Base-by-base conservation (phyloP, 306 rosid genomes). In the Prunus salicina region DNA sequence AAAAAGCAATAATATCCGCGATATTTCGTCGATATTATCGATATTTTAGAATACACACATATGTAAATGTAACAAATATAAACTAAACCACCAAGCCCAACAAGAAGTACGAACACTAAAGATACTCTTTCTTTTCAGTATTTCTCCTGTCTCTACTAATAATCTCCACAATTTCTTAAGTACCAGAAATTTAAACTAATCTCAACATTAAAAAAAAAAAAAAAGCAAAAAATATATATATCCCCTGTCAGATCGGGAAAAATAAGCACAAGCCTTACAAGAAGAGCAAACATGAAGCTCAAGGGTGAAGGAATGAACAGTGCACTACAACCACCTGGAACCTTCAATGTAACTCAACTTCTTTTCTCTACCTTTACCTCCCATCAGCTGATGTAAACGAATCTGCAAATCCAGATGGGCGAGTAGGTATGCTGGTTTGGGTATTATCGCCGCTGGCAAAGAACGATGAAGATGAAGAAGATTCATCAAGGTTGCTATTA, bases 351-450 rank as follows among this genome's bases (percentile, higher is more conserved):
- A 55, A 66, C 62, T 22, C 75, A 70, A 63, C 34, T 30, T 11
- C 51, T 53, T 38, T 63, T 22, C 74, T 61, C n/a, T 18, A 74
- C 71, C 61, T 73, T 92, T 86, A 94, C 56, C 78, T 63, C 61
- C 73, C 91, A 85, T 85, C 78, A 0, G 63, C 51, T 13, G 90
- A 84, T 62, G 78, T 65, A n/a, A 94, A 87, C n/a, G 92, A 83
- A 43, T 72, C 69, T 2, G 87, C 91, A 49, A 94, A 87, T 55
- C 96, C 96, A 32, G 76, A 43, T 75, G 88, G 82, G 11, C 76
- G 68, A 19, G 64, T 72, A 0, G 88, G 86, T 55, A 89, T 90
- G 83, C 97, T 94, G 73, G 87, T 80, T 73, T 89, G 91, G 24
- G 94, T 78, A 64, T 60, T 86, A 63, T 81, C 83, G 28, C 79